A percentile compares a stretch with the other conserved stretches of the same genome.
Conservation (phyloP, 2,329 filamentous ascomycete species). For the Aspergillus sp. region DNA sequence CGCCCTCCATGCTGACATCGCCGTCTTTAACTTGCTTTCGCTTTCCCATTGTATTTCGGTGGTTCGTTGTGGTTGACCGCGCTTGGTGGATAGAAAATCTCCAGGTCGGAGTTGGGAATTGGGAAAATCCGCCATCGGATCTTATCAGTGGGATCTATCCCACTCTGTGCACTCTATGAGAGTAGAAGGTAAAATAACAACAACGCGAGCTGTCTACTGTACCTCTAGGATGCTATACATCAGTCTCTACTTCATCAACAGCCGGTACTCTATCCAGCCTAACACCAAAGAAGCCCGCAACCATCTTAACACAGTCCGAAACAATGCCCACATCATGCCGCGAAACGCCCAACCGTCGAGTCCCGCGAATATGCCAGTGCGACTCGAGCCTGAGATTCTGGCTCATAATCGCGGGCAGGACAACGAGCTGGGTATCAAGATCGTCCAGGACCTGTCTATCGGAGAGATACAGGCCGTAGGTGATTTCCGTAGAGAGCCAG, state of each 20-base stretch:
- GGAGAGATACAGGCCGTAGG: conserved; percentile 51
- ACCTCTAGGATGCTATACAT: too few species aligned
- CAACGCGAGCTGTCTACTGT: not conserved
- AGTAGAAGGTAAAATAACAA: too few species aligned
- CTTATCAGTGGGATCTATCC: conserved; percentile 15
- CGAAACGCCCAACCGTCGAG: conserved; percentile 31
- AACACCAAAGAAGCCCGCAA: conserved; percentile 19
- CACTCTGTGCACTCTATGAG: not conserved
- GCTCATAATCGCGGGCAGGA: conserved; percentile 37
- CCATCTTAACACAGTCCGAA: conserved; percentile 22
- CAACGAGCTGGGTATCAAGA: conserved; percentile 37
- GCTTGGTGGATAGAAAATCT: not conserved
- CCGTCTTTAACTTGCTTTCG: conserved; percentile 41
- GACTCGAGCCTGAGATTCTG: conserved; percentile 34
- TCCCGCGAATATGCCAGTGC: conserved; percentile 38
- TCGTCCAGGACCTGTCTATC: conserved; percentile 33
- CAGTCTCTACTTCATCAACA: conserved; percentile 22
- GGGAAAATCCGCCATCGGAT: conserved; percentile 12
- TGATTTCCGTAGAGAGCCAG: conserved; percentile 63
- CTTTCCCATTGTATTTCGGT: conserved; percentile 38
- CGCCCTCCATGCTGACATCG: conserved; percentile 35
- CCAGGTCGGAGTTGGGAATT: too few species aligned
- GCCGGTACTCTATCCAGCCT: conserved; percentile 22
- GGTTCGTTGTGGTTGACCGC: conserved; percentile 1
- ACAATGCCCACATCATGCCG: conserved; percentile 32